Evolutionary conservation across 192 early-diverging fungal species (phyloP), one percentile per base, ranked within the genome.

Genomic region (Coemansia sp.): DNA sequence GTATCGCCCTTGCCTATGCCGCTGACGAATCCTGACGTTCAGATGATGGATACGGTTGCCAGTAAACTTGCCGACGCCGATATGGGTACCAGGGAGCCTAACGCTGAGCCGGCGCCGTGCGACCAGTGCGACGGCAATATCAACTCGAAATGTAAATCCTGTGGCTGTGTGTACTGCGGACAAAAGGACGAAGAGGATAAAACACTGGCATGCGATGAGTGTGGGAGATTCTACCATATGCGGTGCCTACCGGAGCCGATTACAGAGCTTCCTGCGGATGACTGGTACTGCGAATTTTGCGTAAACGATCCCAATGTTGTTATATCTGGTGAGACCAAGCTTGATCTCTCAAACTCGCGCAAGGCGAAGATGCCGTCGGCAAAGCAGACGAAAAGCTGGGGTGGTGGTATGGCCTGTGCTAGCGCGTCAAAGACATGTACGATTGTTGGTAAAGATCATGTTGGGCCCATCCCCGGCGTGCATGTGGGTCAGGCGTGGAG

Each of bases 151-250:
- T 90, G 89, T 66, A 79, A 67, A 1, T 61, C 66, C 22, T 90
- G 89, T 43, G 89, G 89, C 0, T 90, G 89, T 69, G 52, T 63
- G 18, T 61, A 72, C 22, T 90, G 89, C 47, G 84, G 83, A 0
- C 52, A 67, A 12, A 90, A 90, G 40, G 77, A 87, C 49, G 88
- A 88, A 27, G 87, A 88, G 38, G 55, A 71, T n/a, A 71, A 87
- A 52, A 86, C 87, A 20, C 67, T 90, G 43, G 84, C 85, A 7
- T 90, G 89, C 72, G 89, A 90, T 68, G 86, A 90, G 47, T 90
- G 89, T 46, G 81, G 87, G 24, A 51, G 57, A 8, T 89, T 86
- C 66, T 90, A 63, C 74, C 89, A 90, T 65, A 81, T 85, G 64
- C 46, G 67, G 38, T 90, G 89, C 47, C 74, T 88, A 4, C 73